Conservation (phyloP, 2,329 filamentous ascomycete genomes). For the Diplocarpon rosae region DNA sequence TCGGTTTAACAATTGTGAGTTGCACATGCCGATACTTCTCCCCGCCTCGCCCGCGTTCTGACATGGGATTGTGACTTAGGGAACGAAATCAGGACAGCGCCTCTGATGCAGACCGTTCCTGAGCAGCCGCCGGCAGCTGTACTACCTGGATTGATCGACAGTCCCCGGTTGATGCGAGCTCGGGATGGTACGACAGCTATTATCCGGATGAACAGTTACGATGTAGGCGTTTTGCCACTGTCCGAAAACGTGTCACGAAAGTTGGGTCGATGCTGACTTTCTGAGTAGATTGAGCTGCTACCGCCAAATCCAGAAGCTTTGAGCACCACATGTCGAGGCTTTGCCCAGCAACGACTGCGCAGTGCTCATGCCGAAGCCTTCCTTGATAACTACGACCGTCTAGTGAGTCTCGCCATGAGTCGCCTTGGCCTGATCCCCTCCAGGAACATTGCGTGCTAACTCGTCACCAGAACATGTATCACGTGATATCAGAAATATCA, state of each 20-base stretch:
- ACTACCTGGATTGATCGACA: neutral
- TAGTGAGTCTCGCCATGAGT: slow-evolving; percentile 24
- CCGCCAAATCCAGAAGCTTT: slow-evolving; percentile 5
- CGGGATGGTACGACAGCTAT: neutral
- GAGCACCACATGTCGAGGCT: slow-evolving; percentile 12
- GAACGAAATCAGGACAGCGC: neutral
- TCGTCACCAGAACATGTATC: slow-evolving; percentile 38
- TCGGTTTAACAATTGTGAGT: neutral
- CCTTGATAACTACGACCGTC: slow-evolving; percentile 33
- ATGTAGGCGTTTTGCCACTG: neutral
- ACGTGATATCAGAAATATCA: slow-evolving; percentile 58
- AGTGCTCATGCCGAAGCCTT: slow-evolving; percentile 15
- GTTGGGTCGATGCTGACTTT: too few relatives aligned
- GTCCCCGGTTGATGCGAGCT: neutral
- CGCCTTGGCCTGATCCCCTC: neutral
- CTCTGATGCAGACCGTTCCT: neutral
- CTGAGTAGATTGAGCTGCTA: neutral
- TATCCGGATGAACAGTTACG: neutral
- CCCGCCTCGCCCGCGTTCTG: neutral
- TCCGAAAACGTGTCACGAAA: too few relatives aligned
- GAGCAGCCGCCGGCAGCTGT: neutral
- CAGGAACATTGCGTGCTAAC: neutral
- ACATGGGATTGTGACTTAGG: neutral
- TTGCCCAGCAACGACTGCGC: slow-evolving; percentile 6
- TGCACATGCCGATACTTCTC: neutral